phyloP scores from a whole-genome alignment of 2,329 filamentous ascomycete genomes.

The Parastagonospora avenae region DNA sequence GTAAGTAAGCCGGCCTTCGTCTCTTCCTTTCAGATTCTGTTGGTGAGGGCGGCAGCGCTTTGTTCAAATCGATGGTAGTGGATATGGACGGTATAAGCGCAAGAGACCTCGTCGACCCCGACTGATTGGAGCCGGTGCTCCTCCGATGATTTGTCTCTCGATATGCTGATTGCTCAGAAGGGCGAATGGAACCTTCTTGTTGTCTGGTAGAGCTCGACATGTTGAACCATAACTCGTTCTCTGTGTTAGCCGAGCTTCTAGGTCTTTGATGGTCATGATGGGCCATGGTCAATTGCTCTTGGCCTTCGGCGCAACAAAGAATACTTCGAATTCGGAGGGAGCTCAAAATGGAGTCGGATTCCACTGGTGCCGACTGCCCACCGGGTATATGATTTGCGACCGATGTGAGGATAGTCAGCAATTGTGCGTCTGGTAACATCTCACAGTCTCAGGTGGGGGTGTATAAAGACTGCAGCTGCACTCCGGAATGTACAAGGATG shows the following conservation, averaged over 20 bases:
- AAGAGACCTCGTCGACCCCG: conserved; percentile 12
- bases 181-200: conserved; percentile 13
- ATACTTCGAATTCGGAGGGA: conserved; percentile 23
- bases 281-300: conserved; percentile 26
- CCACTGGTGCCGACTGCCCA: conserved; percentile 25
- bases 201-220: conserved; percentile 24
- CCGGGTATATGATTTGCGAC: conserved; percentile 28
- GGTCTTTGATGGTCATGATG: conserved; percentile 15
- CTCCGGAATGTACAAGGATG: conserved; percentile 23
- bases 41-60: conserved; percentile 37
- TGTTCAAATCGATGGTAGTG: conserved; percentile 31
- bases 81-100: conserved; percentile 23
- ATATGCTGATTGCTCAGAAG: conserved; percentile 34
- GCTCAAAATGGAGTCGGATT: conserved; percentile 22
- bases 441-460: conserved; percentile 30
- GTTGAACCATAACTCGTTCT: conserved; percentile 40
- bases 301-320: conserved; percentile 8
- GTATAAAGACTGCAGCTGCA: conserved; percentile 32
- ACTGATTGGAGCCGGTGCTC: conserved; percentile 18
- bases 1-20: conserved; percentile 29
- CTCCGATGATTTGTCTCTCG: conserved; percentile 32
- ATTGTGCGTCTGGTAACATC: conserved; percentile 37
- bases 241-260: conserved; percentile 18
- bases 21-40: conserved; percentile 27
- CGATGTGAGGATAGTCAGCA: conserved; percentile 35